Evolutionary conservation across 73 alveolate species (phyloP).

Genomic region (Breviolum minutum): DNA sequence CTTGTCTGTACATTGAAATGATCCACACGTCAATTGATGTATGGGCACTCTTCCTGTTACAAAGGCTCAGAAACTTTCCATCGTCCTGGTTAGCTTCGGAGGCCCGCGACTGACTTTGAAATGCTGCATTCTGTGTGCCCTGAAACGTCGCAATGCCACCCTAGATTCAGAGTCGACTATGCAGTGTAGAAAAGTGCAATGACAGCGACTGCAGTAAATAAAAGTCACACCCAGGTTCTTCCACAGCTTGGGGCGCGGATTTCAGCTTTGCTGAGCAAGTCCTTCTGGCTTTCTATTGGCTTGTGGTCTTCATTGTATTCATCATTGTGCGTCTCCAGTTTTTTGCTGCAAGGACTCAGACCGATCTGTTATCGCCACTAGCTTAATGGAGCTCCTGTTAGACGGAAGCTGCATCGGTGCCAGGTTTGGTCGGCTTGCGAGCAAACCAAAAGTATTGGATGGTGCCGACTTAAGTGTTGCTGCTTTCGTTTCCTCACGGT

Average conservation of each 20-base stretch:
- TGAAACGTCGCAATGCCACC: not conserved
- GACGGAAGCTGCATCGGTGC: not conserved
- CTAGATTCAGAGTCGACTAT: not conserved
- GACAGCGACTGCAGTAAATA: not conserved
- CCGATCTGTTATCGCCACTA: not conserved
- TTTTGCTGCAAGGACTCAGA: not conserved
- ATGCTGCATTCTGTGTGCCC: too few species aligned
- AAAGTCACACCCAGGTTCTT: not conserved
- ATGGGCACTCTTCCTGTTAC: not conserved
- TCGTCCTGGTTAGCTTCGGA: conserved; percentile 66
- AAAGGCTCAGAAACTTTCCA: conserved; percentile 75
- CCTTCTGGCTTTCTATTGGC: not conserved
- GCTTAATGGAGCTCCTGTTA: not conserved
- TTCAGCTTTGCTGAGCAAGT: conserved; percentile 57
- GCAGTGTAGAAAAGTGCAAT: not conserved
- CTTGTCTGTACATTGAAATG: not conserved
- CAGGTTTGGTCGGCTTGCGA: conserved; percentile 54
- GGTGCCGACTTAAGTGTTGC: not conserved
- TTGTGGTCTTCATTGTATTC: not conserved
- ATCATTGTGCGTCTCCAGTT: not conserved
- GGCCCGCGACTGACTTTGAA: not conserved
- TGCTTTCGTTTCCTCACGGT: not conserved
- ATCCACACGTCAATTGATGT: not conserved
- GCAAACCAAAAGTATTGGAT: conserved; percentile 53
- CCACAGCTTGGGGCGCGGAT: conserved; percentile 67